These are phyloP conservation scores for Pseudozyma flocculosa DNA, from an alignment of 1,284 basidiomycete genomes.

Conservation along the genomic window DNA sequence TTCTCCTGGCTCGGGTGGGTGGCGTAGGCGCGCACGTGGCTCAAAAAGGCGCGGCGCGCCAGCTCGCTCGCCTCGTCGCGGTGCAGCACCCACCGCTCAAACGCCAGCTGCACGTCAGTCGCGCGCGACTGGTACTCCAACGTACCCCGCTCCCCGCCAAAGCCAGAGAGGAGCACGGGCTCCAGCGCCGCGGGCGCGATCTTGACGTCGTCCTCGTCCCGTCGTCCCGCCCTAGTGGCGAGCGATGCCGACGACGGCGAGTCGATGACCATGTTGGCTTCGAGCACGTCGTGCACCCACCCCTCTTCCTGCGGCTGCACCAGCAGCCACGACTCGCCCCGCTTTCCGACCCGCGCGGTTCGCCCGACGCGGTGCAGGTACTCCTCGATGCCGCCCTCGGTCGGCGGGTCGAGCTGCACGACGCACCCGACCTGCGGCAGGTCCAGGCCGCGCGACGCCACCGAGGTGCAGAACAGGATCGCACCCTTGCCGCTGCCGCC, in stretches of 20 bases:
- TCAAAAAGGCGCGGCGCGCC: conserved; percentile 83
- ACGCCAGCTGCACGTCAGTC: conserved; percentile 90
- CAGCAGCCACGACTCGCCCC: conserved; percentile 88
- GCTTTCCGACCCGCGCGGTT: conserved; percentile 88
- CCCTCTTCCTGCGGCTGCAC: conserved; percentile 79
- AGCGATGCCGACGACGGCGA: neutral
- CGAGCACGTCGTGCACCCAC: conserved; percentile 82
- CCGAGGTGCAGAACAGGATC: conserved; percentile 89
- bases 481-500: conserved; percentile 56
- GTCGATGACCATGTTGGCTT: conserved; percentile 18
- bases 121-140: conserved; percentile 83
- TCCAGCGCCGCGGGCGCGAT: conserved; percentile 28
- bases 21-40: conserved; percentile 93
- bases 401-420: conserved; percentile 94
- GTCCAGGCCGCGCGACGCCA: conserved; percentile 96
- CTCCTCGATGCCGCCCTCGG: conserved; percentile 92
- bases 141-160: conserved; percentile 65
- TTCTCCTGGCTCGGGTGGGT: conserved; percentile 95
- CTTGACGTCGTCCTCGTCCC: conserved; percentile 7
- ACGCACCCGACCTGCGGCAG: conserved; percentile 91
- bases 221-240: too few species aligned
- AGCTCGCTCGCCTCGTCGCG: conserved; percentile 73
- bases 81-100: conserved; percentile 88
- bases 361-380: conserved; percentile 96
- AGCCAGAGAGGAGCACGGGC: conserved; percentile 65